Conservation (phyloP, 768 basidiomycete species). For the Obba rivulosa region DNA sequence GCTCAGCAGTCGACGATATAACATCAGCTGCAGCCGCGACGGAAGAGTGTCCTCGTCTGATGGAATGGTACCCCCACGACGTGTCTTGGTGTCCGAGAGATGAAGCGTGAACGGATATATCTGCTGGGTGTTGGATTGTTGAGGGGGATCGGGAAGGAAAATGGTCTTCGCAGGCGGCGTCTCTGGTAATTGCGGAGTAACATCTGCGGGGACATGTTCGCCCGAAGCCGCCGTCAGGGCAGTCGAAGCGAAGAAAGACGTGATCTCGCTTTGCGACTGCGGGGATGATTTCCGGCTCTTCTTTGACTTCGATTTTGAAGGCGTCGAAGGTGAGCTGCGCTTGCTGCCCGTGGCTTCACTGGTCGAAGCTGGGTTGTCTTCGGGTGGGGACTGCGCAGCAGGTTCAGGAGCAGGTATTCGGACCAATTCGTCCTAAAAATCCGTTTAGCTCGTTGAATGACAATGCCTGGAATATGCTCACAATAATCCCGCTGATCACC, state of each 20-base stretch:
- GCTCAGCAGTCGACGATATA: conserved; percentile 65
- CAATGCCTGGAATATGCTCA: conserved; percentile 24
- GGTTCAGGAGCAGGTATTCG: conserved; percentile 11
- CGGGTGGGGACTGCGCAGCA: background rate
- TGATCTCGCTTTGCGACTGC: conserved; percentile 15
- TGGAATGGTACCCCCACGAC: conserved; percentile 45
- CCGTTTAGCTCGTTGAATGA: background rate
- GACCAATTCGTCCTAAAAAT: conserved; percentile 49
- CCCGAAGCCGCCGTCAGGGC: background rate
- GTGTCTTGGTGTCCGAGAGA: conserved; percentile 69
- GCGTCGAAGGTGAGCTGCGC: conserved; percentile 15
- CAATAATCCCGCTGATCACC: conserved; percentile 72
- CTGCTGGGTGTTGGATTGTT: background rate
- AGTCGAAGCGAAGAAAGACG: conserved; percentile 16
- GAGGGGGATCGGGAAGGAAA: background rate
- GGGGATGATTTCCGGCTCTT: conserved; percentile 20
- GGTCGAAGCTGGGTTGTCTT: background rate
- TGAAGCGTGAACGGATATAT: conserved; percentile 29
- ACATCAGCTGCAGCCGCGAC: conserved; percentile 69
- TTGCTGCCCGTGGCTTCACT: conserved; percentile 6
- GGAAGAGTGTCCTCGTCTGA: conserved; percentile 50
- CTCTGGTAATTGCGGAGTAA: background rate
- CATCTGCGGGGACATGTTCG: background rate
- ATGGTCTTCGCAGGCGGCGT: background rate
- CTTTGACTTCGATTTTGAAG: conserved; percentile 22